phyloP scores from a whole-genome alignment of 257 asterid species.

The Gardenia jasminoides region DNA sequence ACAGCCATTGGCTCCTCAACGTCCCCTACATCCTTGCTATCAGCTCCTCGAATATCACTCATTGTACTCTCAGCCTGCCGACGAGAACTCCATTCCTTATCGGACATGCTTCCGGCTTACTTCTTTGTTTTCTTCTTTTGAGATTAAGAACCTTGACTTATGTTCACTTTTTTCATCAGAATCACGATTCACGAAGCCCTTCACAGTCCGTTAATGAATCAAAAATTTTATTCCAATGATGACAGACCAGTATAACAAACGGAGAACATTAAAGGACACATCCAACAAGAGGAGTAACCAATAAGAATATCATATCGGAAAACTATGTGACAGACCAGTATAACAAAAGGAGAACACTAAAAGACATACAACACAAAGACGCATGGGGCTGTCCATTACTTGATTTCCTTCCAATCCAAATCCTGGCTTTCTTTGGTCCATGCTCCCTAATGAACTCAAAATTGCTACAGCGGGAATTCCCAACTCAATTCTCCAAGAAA shows the following conservation, averaged over 20 bases:
- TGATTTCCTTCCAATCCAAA: background rate
- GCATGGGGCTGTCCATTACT: too few relatives aligned
- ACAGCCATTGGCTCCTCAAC: conserved; percentile 47
- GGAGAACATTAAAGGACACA: too few relatives aligned
- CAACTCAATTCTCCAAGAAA: background rate
- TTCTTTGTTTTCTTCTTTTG: conserved; percentile 35
- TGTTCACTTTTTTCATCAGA: conserved; percentile 35
- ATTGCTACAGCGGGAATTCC: background rate
- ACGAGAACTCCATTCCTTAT: conserved; percentile 33
- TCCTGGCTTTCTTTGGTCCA: background rate
- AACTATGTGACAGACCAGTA: background rate
- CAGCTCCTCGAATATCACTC: conserved; percentile 33
- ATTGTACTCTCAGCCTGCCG: conserved; percentile 33
- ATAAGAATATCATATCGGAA: background rate
- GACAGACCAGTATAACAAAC: too few relatives aligned
- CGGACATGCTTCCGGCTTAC: conserved; percentile 38
- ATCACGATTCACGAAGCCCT: conserved; percentile 1
- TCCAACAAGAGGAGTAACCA: background rate
- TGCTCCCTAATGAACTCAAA: background rate
- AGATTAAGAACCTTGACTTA: conserved; percentile 29
- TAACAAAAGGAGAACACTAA: too few relatives aligned
- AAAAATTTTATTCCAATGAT: background rate
- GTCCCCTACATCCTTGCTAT: conserved; percentile 37
- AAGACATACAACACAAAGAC: too few relatives aligned
- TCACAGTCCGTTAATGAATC: conserved; percentile 38